Conservation (phyloP, 2,329 filamentous ascomycete species). For the Didymella lethalis region DNA sequence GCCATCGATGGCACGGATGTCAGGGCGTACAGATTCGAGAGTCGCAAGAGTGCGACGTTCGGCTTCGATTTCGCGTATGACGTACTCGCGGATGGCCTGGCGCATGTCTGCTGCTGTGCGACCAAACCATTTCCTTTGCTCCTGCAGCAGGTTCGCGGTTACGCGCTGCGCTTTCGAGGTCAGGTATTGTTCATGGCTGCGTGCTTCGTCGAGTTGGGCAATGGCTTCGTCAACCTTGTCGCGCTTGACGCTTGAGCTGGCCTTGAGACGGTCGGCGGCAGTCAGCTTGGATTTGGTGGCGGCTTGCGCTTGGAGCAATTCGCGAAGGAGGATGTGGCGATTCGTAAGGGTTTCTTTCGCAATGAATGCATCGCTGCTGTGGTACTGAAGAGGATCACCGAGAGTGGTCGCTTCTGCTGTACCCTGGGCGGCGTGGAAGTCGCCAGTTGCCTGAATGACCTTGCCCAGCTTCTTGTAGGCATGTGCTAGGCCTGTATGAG, state of each 20-base stretch:
- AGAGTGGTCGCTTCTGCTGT: slow-evolving; percentile 96
- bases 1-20: slow-evolving; percentile 90
- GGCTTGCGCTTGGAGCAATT: slow-evolving; percentile 91
- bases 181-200: slow-evolving; percentile 80
- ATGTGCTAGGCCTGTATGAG: slow-evolving; percentile 83
- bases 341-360: slow-evolving; percentile 99
- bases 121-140: slow-evolving; percentile 90
- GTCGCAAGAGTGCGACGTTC: slow-evolving; percentile 91
- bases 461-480: slow-evolving; percentile 96
- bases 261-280: slow-evolving; percentile 87
- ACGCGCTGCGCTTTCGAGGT: slow-evolving; percentile 87
- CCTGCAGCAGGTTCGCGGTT: slow-evolving; percentile 84
- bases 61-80: slow-evolving; percentile 92
- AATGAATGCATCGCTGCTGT: slow-evolving; percentile 94
- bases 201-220: slow-evolving; percentile 83
- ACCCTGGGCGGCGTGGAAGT: slow-evolving; percentile 94
- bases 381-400: slow-evolving; percentile 91
- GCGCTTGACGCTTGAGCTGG: slow-evolving; percentile 82
- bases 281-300: slow-evolving; percentile 80
- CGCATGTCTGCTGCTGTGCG: slow-evolving; percentile 86
- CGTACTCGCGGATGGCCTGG: slow-evolving; percentile 86
- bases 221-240: slow-evolving; percentile 99
- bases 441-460: slow-evolving; percentile 89
- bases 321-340: slow-evolving; percentile 92
- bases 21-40: slow-evolving; percentile 90